Evolutionary conservation across 495 filamentous ascomycete species (phyloP), one percentile per base, ranked within the genome.

Genomic region (Amorphotheca resinae): DNA sequence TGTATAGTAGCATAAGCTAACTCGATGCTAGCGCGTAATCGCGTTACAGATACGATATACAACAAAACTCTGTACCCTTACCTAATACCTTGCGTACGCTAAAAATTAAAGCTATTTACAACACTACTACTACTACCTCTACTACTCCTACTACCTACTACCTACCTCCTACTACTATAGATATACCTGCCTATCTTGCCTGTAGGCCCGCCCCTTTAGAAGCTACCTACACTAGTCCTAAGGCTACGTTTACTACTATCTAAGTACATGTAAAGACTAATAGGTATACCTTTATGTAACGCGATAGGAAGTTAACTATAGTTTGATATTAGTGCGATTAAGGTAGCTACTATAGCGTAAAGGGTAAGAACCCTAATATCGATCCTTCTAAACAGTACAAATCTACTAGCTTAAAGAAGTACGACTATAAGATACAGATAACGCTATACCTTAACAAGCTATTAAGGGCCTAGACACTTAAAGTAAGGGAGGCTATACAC

Each of bases 191-290:
- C n/a, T n/a, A n/a, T n/a, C n/a, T n/a, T n/a, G n/a, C n/a, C n/a
- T n/a, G n/a, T n/a, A n/a, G n/a, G n/a, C 25, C 11, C 5, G 7
- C 40, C 11, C 40, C 40, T 4, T 16, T 25, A 4, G 26, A 21
- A 33, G 40, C 40, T 12, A 14, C 18, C 16, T 42, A 42, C 16
- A 31, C 23, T 14, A 14, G 18, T 16, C 8, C 20, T 12, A n/a
- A 31, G n/a, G 11, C 40, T 42, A n/a, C 17, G 18, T 31, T 42
- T 42, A 16, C 14, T 9, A 11, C 40, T 2, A 42, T 42, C 20
- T 25, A 42, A 22, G n/a, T 5, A 14, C 40, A 42, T 33, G 40
- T 16, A n/a, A 21, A 21, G 17, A 25, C 2, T 18, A 31, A 42
- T 4, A 16, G 40, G 6, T 42, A 42, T 22, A 16, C 40, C 16